Conservation (phyloP, 2,329 filamentous ascomycete genomes). For the Nemania diffusa region DNA sequence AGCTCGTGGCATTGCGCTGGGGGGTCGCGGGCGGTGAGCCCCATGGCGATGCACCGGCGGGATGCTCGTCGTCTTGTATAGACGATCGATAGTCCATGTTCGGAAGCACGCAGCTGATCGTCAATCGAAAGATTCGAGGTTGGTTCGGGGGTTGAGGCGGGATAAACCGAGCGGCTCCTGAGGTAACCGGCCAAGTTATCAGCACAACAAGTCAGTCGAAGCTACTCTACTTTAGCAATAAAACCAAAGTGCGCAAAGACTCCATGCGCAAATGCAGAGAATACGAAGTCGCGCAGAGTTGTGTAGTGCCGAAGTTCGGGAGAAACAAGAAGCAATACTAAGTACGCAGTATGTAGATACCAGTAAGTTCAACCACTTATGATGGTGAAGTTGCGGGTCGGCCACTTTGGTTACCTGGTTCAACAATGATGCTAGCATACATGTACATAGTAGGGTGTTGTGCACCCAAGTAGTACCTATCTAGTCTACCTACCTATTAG, state of each 20-base stretch:
- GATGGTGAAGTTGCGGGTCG: conserved; percentile 27
- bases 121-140: conserved; percentile 19
- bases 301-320: conserved; percentile 1
- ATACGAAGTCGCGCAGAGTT: conserved; percentile 1
- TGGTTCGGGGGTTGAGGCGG: conserved; percentile 25
- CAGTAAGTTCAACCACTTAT: conserved; percentile 17
- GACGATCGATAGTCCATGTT: conserved; percentile 69
- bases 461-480: neutral
- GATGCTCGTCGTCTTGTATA: conserved; percentile 65
- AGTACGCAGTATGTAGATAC: neutral
- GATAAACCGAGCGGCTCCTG: neutral
- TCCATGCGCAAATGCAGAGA: neutral
- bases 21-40: conserved; percentile 64
- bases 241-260: neutral
- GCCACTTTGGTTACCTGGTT: neutral
- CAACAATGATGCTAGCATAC: too few relatives aligned
- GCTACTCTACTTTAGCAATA: neutral
- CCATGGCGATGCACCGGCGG: conserved; percentile 65
- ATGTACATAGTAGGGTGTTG: too few relatives aligned
- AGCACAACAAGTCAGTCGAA: neutral
- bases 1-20: conserved; percentile 57
- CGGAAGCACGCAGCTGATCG: conserved; percentile 25
- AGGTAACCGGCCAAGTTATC: conserved; percentile 1
- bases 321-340: neutral
- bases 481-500: neutral